Base-by-base conservation (phyloP, 805 yeast genomes). In the Suhomyces vadensis region DNA sequence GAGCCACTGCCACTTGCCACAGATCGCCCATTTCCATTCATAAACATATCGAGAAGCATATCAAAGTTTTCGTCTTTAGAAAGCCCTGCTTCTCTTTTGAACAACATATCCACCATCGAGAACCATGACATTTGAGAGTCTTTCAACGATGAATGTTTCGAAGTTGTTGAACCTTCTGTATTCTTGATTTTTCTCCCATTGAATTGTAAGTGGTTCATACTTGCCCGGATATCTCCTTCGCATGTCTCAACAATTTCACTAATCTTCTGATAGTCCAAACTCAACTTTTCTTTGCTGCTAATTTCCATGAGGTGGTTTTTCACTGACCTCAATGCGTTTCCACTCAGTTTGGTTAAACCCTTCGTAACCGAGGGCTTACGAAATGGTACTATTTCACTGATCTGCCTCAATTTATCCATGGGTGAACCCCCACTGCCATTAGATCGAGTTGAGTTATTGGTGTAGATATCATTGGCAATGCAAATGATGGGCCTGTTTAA, bases 401-500 rank as follows among this genome's bases (percentile, higher is more conserved):
- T 66, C 0, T 85, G 84, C 48, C 92, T 79, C 48, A 92, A 68
- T 44, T 79, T 81, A 41, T 88, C 95, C 64, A 92, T 69, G 1
- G 87, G 79, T 2, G 82, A 78, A 4, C 65, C 64, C 9, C n/a
- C n/a, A n/a, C n/a, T n/a, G 26, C 51, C 52, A n/a, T 47, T 31
- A 14, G 24, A 16, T n/a, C 43, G 48, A 4, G 66, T 54, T 1
- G 65, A 42, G 2, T 51, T 50, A 11, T 60, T 51, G 13, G 87
- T 78, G 61, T 87, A 90, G 1, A 87, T 74, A 57, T 94, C 96
- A 58, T 92, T 94, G 60, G 97, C 95, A 44, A 94, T 80, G 33
- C 96, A 91, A 42, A 92, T 87, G 14, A 94, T 88, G 1, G 98
- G 98, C 52, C 98, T 74, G 54, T 75, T 71, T 35, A 94, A 61